phyloP scores from a whole-genome alignment of 1,284 basidiomycete genomes.

The Tylopilus sp. region DNA sequence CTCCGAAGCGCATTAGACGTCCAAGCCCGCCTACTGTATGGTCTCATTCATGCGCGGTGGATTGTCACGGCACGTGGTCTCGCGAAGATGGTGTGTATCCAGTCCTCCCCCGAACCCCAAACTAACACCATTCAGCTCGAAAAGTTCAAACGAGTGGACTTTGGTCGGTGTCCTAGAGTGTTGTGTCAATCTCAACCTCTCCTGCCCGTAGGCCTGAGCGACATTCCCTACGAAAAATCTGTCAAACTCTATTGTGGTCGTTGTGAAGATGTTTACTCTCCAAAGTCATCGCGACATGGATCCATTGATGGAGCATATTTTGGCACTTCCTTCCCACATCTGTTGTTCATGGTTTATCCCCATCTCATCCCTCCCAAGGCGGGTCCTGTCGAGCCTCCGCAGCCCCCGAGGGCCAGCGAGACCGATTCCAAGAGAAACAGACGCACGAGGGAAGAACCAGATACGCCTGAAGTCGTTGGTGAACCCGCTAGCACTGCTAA shows the following conservation, averaged over 20 bases:
- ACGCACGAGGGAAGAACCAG: constrained; percentile 62
- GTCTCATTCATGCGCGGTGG: constrained; percentile 95
- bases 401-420: constrained; percentile 39
- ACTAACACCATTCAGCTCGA: constrained; percentile 71
- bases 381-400: constrained; percentile 64
- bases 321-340: constrained; percentile 95
- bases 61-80: constrained; percentile 74
- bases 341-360: constrained; percentile 96
- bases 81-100: constrained; percentile 88
- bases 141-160: constrained; percentile 97
- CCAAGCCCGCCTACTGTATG: constrained; percentile 92
- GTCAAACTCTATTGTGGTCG: constrained; percentile 97
- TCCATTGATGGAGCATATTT: constrained; percentile 98
- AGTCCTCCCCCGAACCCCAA: constrained; percentile 1
- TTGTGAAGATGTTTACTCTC: constrained; percentile 97
- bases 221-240: constrained; percentile 95
- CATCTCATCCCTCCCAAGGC: constrained; percentile 89
- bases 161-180: constrained; percentile 93
- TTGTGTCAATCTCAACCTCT: constrained; percentile 93
- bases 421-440: constrained; percentile 53
- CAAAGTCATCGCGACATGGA: constrained; percentile 94
- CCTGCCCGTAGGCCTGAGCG: constrained; percentile 61
- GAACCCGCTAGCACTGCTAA: constrained; percentile 79
- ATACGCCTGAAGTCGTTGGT: constrained; percentile 64
- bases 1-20: constrained; percentile 87